Evolutionary conservation across 192 early-diverging fungal species (phyloP).

Genomic region (Geranomyces variabilis): DNA sequence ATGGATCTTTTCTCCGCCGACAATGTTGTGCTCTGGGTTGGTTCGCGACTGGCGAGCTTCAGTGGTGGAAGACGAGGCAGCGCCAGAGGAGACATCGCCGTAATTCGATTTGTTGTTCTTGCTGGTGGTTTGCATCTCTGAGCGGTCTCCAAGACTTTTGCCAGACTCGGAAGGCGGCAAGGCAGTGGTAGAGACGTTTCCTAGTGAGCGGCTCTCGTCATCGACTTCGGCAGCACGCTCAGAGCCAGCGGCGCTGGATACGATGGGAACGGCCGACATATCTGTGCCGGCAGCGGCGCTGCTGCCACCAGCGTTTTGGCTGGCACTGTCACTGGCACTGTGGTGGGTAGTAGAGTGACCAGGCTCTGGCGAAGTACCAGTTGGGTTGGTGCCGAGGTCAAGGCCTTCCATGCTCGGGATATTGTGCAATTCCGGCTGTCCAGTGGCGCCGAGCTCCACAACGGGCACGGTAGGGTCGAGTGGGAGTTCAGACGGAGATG

Average conservation of each 20-base stretch:
- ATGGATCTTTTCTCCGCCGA: conserved; percentile 16
- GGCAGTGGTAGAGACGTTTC: not conserved
- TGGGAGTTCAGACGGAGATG: too few relatives aligned
- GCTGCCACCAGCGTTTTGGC: not conserved
- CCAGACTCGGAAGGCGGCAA: not conserved
- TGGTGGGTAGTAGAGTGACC: not conserved
- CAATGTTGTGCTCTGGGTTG: not conserved
- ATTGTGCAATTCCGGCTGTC: not conserved
- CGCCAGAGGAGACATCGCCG: not conserved
- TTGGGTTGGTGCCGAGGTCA: not conserved
- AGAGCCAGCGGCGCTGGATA: not conserved
- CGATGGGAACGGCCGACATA: not conserved
- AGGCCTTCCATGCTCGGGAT: conserved; percentile 35
- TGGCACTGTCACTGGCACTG: not conserved
- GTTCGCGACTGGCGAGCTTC: not conserved
- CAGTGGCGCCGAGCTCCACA: not conserved
- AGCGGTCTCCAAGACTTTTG: not conserved
- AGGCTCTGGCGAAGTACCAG: not conserved
- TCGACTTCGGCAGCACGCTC: not conserved
- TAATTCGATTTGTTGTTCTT: not conserved
- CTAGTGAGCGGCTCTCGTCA: not conserved
- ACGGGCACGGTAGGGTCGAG: conserved; percentile 19
- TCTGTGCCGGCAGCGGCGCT: not conserved
- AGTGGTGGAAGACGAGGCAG: too few relatives aligned
- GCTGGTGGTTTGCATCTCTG: not conserved